These are phyloP conservation scores for Penicillium robsamsonii DNA, from an alignment of 495 filamentous ascomycete species.

Conservation along the genomic window DNA sequence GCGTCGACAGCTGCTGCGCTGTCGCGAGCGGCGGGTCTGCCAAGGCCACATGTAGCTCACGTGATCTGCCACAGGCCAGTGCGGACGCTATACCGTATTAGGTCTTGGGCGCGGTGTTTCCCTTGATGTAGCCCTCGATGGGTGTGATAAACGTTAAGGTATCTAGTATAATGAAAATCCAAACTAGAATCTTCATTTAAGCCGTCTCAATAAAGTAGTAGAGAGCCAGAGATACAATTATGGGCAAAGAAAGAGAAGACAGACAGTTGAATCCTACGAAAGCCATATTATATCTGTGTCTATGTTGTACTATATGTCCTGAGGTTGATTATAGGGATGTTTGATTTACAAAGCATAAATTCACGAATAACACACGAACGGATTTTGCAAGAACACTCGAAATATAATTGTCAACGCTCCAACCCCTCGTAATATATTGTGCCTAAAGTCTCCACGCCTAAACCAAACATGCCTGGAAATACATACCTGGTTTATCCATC, in stretches of 20 bases:
- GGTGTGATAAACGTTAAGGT: background rate
- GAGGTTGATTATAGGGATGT: background rate
- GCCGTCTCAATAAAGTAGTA: background rate
- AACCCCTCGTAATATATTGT: background rate
- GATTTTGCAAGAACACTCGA: background rate
- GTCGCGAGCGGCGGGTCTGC: conserved; percentile 46
- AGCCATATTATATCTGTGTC: background rate
- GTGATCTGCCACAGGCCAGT: background rate
- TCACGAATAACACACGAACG: background rate
- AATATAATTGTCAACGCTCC: background rate
- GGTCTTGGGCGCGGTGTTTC: background rate
- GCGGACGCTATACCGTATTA: background rate
- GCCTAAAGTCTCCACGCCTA: background rate
- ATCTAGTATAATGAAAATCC: background rate
- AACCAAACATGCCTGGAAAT: background rate
- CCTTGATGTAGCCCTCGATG: background rate
- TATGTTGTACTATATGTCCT: background rate
- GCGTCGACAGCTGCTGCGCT: conserved; percentile 24
- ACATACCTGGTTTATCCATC: no score
- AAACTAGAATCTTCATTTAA: fast-evolving
- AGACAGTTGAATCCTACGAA: background rate
- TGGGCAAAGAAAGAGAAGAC: background rate
- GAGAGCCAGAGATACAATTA: background rate
- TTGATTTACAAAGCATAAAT: background rate
- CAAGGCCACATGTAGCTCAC: conserved; percentile 24